Percentiles rank a stretch among this genome's conserved stretches.
Evolutionary conservation across 257 asterid species (phyloP).

Genomic region (Forsythia viridissima): DNA sequence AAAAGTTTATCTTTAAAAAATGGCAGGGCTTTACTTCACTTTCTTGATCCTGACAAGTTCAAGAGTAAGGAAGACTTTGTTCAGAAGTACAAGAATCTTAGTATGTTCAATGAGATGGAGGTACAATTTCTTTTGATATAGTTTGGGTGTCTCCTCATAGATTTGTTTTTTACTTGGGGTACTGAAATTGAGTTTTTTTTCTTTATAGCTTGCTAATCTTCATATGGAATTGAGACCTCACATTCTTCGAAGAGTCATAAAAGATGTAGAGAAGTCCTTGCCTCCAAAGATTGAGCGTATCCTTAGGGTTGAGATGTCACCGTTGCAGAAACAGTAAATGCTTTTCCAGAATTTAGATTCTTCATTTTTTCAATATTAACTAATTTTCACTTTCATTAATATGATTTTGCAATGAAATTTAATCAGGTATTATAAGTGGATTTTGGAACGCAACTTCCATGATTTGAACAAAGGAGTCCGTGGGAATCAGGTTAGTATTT

Average conservation of each 20-base stretch:
- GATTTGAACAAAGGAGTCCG: constrained; percentile 99
- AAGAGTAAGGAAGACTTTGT: constrained; percentile 90
- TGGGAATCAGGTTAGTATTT: constrained; percentile 82
- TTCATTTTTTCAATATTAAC: constrained; percentile 8
- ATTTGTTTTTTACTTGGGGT: background rate
- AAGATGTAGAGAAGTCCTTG: constrained; percentile 99
- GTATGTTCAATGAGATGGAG: constrained; percentile 89
- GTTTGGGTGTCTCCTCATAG: background rate
- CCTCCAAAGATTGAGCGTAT: constrained; percentile 99
- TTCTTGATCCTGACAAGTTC: constrained; percentile 92
- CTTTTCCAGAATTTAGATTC: background rate
- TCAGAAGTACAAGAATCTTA: constrained; percentile 87
- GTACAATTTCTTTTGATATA: constrained; percentile 34
- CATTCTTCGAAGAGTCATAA: constrained; percentile 94
- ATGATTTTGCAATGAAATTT: background rate
- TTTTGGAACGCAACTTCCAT: constrained; percentile 93
- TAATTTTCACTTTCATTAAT: background rate
- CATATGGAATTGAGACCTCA: constrained; percentile 99
- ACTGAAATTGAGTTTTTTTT: constrained; percentile 9
- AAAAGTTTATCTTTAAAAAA: constrained; percentile 23
- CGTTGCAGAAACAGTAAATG: constrained; percentile 96
- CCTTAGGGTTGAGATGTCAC: constrained; percentile 99
- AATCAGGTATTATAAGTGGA: constrained; percentile 96
- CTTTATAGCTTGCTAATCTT: constrained; percentile 84
- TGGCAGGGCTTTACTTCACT: constrained; percentile 97